These are phyloP conservation scores for Kwoniella shandongensis DNA, from an alignment of 768 basidiomycete genomes.

Conservation along the genomic window DNA sequence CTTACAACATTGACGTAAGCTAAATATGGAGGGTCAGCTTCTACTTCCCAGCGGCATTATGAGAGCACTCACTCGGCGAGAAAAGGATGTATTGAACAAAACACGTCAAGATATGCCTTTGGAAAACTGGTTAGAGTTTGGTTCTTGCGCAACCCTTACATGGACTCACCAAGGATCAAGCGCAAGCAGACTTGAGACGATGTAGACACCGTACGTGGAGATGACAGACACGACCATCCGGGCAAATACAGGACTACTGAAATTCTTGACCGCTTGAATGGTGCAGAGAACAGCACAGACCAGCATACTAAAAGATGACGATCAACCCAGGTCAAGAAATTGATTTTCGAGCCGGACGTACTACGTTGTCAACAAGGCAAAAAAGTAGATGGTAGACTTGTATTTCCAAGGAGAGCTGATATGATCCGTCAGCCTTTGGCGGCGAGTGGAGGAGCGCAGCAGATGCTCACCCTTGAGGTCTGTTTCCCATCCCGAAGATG, in stretches of 20 bases:
- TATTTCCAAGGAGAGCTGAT: constrained; percentile 80
- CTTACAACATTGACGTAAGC: constrained; percentile 31
- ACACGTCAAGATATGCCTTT: constrained; percentile 79
- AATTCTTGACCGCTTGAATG: constrained; percentile 67
- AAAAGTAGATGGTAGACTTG: constrained; percentile 68
- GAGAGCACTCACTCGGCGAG: constrained; percentile 65
- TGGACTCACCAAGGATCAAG: constrained; percentile 77
- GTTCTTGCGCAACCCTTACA: neutral
- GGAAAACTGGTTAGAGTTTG: neutral
- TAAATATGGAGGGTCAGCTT: constrained; percentile 79
- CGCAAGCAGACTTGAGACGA: constrained; percentile 73
- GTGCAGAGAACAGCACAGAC: constrained; percentile 79
- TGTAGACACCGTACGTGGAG: constrained; percentile 82
- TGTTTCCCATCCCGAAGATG: constrained; percentile 93
- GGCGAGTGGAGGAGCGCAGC: too few relatives aligned
- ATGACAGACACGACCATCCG: constrained; percentile 78
- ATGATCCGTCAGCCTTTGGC: constrained; percentile 19
- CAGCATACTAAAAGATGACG: constrained; percentile 59
- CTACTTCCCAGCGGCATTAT: neutral
- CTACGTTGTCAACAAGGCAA: constrained; percentile 78
- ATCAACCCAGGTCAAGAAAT: too few relatives aligned
- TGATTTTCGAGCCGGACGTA: constrained; percentile 12
- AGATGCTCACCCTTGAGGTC: constrained; percentile 70
- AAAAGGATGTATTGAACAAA: constrained; percentile 84
- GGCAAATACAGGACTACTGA: constrained; percentile 64